phyloP scores from a whole-genome alignment of 2,329 filamentous ascomycete species.

The Pezicula carpinea region DNA sequence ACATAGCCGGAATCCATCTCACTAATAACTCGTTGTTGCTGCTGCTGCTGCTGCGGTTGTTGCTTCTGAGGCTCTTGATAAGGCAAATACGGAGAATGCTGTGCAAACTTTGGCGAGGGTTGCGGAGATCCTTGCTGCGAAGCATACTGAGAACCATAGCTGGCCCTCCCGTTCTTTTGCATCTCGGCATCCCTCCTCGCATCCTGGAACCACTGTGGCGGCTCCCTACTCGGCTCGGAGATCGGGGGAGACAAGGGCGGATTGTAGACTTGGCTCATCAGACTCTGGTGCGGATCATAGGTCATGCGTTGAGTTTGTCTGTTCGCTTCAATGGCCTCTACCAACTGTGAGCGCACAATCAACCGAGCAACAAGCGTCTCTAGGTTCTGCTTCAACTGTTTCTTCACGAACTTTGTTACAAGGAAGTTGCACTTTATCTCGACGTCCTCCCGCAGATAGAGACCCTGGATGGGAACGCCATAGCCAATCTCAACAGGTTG shows the following conservation, averaged over 20 bases:
- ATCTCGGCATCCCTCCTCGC: neutral
- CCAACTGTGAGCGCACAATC: conserved; percentile 42
- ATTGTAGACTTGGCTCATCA: neutral
- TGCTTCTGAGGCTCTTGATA: neutral
- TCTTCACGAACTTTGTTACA: conserved; percentile 71
- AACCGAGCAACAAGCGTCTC: conserved; percentile 62
- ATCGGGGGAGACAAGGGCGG: neutral
- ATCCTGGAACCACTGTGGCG: conserved; percentile 1
- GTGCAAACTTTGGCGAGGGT: neutral
- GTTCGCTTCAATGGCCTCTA: conserved; percentile 20
- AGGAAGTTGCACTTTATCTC: conserved; percentile 75
- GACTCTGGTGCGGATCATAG: neutral
- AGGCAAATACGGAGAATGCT: neutral
- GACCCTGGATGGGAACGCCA: conserved; percentile 58
- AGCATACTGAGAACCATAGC: neutral
- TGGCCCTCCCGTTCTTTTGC: neutral
- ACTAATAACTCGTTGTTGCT: neutral
- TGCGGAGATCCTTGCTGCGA: neutral
- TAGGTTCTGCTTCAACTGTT: conserved; percentile 73
- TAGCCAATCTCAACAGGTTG: conserved; percentile 62
- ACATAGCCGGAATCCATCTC: neutral
- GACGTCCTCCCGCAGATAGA: conserved; percentile 79
- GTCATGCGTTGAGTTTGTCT: conserved; percentile 9
- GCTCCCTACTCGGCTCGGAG: neutral
- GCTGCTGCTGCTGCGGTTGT: neutral